Conservation (phyloP, 2,329 filamentous ascomycete genomes). For the Claviceps sp. region DNA sequence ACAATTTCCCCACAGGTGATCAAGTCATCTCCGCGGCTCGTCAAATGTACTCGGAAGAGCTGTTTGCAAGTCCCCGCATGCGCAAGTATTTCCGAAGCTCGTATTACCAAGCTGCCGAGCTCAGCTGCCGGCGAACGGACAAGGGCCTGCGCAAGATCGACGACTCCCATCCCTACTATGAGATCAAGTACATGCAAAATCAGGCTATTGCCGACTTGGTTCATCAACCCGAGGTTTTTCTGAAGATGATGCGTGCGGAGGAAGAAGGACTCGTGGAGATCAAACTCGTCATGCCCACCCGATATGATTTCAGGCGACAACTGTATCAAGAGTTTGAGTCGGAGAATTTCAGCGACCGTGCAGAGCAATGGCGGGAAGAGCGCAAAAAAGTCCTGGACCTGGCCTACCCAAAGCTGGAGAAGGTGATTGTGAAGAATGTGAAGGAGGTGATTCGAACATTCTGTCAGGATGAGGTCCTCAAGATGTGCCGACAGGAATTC, state of each 20-base stretch:
- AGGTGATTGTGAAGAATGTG: conserved; percentile 75
- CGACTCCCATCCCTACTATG: conserved; percentile 90
- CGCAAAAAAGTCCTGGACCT: conserved; percentile 73
- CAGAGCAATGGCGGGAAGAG: conserved; percentile 87
- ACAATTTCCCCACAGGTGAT: conserved; percentile 61
- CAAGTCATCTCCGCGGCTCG: conserved; percentile 69
- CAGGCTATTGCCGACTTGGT: conserved; percentile 75
- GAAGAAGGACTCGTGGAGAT: conserved; percentile 87
- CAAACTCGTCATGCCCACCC: conserved; percentile 61
- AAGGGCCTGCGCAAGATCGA: conserved; percentile 91
- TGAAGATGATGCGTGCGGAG: conserved; percentile 96
- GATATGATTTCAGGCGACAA: conserved; percentile 60
- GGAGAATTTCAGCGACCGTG: conserved; percentile 88
- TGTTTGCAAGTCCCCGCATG: conserved; percentile 78
- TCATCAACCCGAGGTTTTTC: conserved; percentile 72
- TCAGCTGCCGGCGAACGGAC: conserved; percentile 83
- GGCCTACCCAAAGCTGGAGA: conserved; percentile 70
- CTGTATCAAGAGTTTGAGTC: conserved; percentile 79
- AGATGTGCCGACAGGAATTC: conserved; percentile 77
- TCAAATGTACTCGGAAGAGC: conserved; percentile 80
- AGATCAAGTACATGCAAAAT: conserved; percentile 91
- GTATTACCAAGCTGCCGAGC: conserved; percentile 70
- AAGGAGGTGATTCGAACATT: conserved; percentile 90
- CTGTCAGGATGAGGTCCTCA: conserved; percentile 87
- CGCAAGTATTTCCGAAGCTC: conserved; percentile 72